Evolutionary conservation across 2,329 filamentous ascomycete species (phyloP).

Genomic region (Apiospora malaysiana): DNA sequence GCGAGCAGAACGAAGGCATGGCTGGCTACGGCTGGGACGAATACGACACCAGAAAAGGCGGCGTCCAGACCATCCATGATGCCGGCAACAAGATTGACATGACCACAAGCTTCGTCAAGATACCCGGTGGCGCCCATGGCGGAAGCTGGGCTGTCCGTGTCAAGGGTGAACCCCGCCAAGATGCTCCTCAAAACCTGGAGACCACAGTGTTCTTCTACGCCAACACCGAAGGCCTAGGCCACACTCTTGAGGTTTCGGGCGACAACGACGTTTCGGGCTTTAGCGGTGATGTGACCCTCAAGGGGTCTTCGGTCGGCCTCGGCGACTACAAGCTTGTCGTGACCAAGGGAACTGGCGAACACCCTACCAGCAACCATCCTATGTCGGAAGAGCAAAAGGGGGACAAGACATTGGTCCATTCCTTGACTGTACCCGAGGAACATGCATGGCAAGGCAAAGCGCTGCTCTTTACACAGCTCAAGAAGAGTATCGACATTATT

Average conservation of each 20-base stretch:
- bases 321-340: slow-evolving; percentile 82
- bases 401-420: slow-evolving; percentile 78
- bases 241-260: slow-evolving; percentile 63
- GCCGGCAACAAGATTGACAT: slow-evolving; percentile 87
- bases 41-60: slow-evolving; percentile 88
- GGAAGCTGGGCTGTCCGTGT: slow-evolving; percentile 93
- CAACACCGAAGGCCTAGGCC: slow-evolving; percentile 76
- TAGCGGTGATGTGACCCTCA: slow-evolving; percentile 68
- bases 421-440: slow-evolving; percentile 68
- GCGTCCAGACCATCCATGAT: slow-evolving; percentile 90
- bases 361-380: slow-evolving; percentile 69
- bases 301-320: slow-evolving; percentile 72
- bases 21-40: slow-evolving; percentile 97
- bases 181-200: slow-evolving; percentile 70
- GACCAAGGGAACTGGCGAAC: slow-evolving; percentile 69
- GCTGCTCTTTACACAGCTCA: slow-evolving; percentile 60
- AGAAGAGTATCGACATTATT: slow-evolving; percentile 55
- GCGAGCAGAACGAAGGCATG: slow-evolving; percentile 94
- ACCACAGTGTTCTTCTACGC: slow-evolving; percentile 85
- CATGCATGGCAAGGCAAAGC: slow-evolving; percentile 85
- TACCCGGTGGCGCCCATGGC: slow-evolving; percentile 82
- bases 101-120: slow-evolving; percentile 91
- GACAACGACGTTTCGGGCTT: slow-evolving; percentile 55
- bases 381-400: slow-evolving; percentile 72
- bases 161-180: slow-evolving; percentile 77